These are phyloP conservation scores for Vitis hybrid DNA, from an alignment of 177 flowering plant genomes.

Conservation along the genomic window DNA sequence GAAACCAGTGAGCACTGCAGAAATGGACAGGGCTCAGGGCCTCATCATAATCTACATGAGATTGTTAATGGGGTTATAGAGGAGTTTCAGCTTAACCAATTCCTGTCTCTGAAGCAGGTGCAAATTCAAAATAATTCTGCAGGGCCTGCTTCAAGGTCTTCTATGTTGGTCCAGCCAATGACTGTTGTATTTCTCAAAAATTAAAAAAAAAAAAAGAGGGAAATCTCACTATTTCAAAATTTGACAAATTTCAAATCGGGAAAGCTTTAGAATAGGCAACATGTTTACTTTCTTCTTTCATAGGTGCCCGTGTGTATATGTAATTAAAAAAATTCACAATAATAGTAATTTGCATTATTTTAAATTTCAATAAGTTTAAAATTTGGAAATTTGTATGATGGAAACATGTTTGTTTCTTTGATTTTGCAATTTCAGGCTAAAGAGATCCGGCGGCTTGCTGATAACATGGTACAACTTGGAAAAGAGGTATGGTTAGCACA, in stretches of 20 bases:
- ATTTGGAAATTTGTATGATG: background rate
- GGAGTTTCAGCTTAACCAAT: conserved; percentile 34
- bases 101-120: conserved; percentile 46
- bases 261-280: too few species aligned
- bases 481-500: conserved; percentile 58
- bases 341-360: background rate
- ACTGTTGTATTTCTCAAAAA: conserved; percentile 10
- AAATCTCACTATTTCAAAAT: too few species aligned
- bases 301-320: too few species aligned
- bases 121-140: conserved; percentile 65
- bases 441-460: conserved; percentile 81
- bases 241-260: too few species aligned
- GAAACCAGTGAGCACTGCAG: conserved; percentile 38
- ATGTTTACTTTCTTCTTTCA: too few species aligned
- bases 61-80: conserved; percentile 42
- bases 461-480: conserved; percentile 88
- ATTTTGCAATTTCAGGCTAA: conserved; percentile 57
- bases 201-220: too few species aligned
- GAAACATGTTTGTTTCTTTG: background rate
- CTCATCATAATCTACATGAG: conserved; percentile 28
- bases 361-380: background rate
- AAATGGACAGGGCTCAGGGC: conserved; percentile 28
- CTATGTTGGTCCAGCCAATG: conserved; percentile 25
- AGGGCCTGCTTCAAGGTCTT: conserved; percentile 46
- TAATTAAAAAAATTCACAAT: too few species aligned